Evolutionary conservation across 2,329 filamentous ascomycete species (phyloP).

Genomic region (Neurospora sp.): DNA sequence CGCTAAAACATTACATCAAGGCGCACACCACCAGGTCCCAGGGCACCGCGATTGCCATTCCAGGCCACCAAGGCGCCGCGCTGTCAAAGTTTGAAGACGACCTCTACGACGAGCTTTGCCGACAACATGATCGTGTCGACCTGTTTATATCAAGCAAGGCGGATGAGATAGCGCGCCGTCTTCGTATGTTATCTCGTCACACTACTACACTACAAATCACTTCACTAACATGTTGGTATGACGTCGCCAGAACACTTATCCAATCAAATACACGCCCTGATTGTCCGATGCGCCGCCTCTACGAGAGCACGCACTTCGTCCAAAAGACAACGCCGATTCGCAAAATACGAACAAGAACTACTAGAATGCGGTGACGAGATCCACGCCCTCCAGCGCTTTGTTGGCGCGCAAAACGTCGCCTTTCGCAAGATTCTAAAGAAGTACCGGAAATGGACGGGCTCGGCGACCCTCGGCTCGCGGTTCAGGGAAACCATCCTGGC

Average conservation of each 20-base stretch:
- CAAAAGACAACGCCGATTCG: slow-evolving; percentile 41
- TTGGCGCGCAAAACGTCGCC: slow-evolving; percentile 62
- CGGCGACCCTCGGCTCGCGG: slow-evolving; percentile 50
- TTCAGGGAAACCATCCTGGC: slow-evolving; percentile 59
- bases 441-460: slow-evolving; percentile 80
- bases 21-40: slow-evolving; percentile 64
- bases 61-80: slow-evolving; percentile 53
- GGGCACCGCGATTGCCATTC: slow-evolving; percentile 62
- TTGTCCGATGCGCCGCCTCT: slow-evolving; percentile 32
- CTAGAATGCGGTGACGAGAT: slow-evolving; percentile 61
- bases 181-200: slow-evolving; percentile 41
- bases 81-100: slow-evolving; percentile 57
- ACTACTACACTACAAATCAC: slow-evolving; percentile 3
- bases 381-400: slow-evolving; percentile 59
- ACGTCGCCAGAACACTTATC: slow-evolving; percentile 35
- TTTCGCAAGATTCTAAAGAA: slow-evolving; percentile 82
- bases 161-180: slow-evolving; percentile 62
- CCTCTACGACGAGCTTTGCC: slow-evolving; percentile 62
- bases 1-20: slow-evolving; percentile 78
- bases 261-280: slow-evolving; percentile 36
- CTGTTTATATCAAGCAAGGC: slow-evolving; percentile 74
- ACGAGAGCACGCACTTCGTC: slow-evolving; percentile 25
- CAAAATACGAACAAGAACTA: slow-evolving; percentile 43
- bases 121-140: slow-evolving; percentile 67
- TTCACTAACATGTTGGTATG: slow-evolving; percentile 17